Evolutionary conservation across 2,329 filamentous ascomycete genomes (phyloP), one percentile per base, ranked within the genome.

Genomic region (Penicillium sp.): DNA sequence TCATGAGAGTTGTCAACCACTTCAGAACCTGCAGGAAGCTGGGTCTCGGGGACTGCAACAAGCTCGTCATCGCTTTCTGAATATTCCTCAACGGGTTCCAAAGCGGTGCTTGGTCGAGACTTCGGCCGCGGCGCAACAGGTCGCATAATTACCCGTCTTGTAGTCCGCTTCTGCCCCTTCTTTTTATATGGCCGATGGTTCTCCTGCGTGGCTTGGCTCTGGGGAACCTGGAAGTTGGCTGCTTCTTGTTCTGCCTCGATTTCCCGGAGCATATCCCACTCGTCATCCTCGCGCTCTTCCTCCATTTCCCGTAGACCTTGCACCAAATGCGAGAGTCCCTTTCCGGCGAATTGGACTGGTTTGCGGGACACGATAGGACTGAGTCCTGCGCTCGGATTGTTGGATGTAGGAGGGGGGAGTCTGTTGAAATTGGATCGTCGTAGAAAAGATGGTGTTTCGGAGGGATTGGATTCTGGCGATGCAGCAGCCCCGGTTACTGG

Each of bases 101-200:
- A 57, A n/a, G 63, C 62, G 25, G 65, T 58, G 14, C 66, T 63
- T 10, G 68, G 65, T 48, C 66, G 63, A 5, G 68, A 54, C 51
- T 71, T 69, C 3, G 69, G 62, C 50, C 71, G 73, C 37, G 75
- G 67, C 34, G 72, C 64, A 3, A 75, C 72, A 1, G 80, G 80
- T 49, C 74, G 77, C 73, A 82, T 80, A 39, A 68, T 73, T 12
- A 79, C 76, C 49, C 75, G 67, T 54, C 77, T 73, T 1, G 80
- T 82, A 5, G 78, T 81, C 49, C 80, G 72, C 63, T 82, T 82
- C 62, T 81, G 80, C 1, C 79, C 79, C 64, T 78, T 81, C 69
- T 82, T 82, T 67, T 79, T 81, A 68, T 73, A 80, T 14, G 59
- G 57, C n/a, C 59, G 54, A 5, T 45, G 38, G n/a, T 63, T 58